Evolutionary conservation across 1,139 yeast species (phyloP), one percentile per base, ranked within the genome.

Genomic region (Blastobotrys apis): DNA sequence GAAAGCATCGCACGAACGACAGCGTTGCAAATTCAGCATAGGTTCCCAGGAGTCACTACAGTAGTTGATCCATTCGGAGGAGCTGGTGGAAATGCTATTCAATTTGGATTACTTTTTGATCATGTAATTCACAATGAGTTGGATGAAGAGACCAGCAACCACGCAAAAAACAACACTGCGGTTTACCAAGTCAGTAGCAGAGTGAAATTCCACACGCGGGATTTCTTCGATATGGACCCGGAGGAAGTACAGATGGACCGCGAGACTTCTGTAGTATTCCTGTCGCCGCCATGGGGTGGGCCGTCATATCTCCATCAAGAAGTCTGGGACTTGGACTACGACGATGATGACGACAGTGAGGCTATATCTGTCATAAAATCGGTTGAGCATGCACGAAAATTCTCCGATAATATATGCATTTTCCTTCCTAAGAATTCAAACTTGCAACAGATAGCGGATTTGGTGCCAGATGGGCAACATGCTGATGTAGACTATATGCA

Each of bases 221-320:
- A 56, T 23, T 50, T 58, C 43, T 52, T 62, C 37, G 49, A 50
- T 37, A 54, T 57, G 37, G 33, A 37, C 35, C 12, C 37, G 19
- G 36, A 42, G 17, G 30, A 43, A 31, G 29, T 30, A 9, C n/a
- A n/a, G n/a, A n/a, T n/a, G n/a, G 47, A 46, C n/a, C 41, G 54
- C n/a, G 63, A 67, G 2, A 23, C 9, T 23, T 72, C 81, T 34
- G 73, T 85, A 37, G 72, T 84, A 5, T 90, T 87, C 64, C 75
- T 81, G 20, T 86, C 96, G 4, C 97, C 97, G 0, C 97, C 97
- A 0, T 92, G 98, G 98, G 97, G 97, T 13, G 98, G 98, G 0
- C 87, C 94, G 0, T 62, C 67, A 3, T 92, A 90, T 64, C 65
- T 68, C 29, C 56, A 66, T 9, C 53, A 59, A 3, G 68, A 68